These are phyloP conservation scores for Candida xiaguanensis DNA, from an alignment of 805 yeast species.

Conservation along the genomic window DNA sequence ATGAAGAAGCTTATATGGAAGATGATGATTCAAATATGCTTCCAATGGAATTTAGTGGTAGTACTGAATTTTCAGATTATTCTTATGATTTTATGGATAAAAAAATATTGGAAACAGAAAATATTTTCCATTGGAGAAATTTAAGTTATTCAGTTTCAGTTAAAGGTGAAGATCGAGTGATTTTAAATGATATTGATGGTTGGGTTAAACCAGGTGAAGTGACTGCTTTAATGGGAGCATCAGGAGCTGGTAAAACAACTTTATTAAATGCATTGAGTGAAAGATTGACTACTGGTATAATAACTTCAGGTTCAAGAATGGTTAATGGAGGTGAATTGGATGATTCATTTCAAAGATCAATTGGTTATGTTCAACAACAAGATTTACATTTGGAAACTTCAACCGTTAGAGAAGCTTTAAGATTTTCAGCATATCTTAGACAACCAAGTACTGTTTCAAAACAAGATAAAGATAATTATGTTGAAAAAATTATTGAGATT, in stretches of 20 bases:
- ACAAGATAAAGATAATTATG: conserved; percentile 62
- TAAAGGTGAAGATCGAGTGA: conserved; percentile 41
- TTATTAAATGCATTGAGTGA: conserved; percentile 69
- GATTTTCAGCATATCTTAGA: conserved; percentile 69
- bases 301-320: conserved; percentile 58
- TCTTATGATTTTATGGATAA: conserved; percentile 7
- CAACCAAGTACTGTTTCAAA: conserved; percentile 46
- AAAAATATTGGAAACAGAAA: conserved; percentile 19
- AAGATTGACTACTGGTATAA: conserved; percentile 67
- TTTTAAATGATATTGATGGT: conserved; percentile 48
- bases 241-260: conserved; percentile 87
- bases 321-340: conserved; percentile 67
- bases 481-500: conserved; percentile 61
- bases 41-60: conserved; percentile 7
- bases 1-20: conserved; percentile 8
- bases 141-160: conserved; percentile 67
- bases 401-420: conserved; percentile 53
- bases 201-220: conserved; percentile 78
- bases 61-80: conserved; percentile 8
- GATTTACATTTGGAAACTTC: conserved; percentile 30
- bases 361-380: conserved; percentile 33
- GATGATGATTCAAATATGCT: conserved; percentile 6
- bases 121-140: conserved; percentile 75
- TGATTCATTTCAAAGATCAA: conserved; percentile 41
- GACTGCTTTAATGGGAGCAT: conserved; percentile 82